phyloP scores from a whole-genome alignment of 495 filamentous ascomycete genomes.

The Cercophora sp. region DNA sequence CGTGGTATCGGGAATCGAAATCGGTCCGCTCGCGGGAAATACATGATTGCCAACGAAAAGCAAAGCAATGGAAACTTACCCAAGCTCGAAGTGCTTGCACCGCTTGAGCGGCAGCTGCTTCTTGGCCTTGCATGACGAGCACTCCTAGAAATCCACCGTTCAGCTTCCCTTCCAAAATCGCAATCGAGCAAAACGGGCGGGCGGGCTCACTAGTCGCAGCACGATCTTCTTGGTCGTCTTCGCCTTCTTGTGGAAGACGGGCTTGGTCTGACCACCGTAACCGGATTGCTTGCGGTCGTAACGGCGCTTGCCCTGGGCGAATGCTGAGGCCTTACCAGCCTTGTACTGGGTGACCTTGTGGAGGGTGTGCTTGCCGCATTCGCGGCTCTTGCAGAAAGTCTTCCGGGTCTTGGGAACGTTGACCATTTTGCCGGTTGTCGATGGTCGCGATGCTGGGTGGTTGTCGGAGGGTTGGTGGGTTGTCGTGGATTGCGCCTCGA shows the following conservation, averaged over 20 bases:
- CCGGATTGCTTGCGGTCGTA: constrained; percentile 99
- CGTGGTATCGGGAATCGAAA: neutral
- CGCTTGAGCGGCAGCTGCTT: constrained; percentile 95
- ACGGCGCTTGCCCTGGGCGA: constrained; percentile 98
- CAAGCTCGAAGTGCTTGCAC: constrained; percentile 99
- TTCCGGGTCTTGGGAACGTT: constrained; percentile 44
- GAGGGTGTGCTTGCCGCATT: constrained; percentile 90
- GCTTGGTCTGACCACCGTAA: constrained; percentile 99
- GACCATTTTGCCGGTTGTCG: constrained; percentile 39
- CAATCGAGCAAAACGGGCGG: constrained; percentile 6
- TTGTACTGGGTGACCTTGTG: constrained; percentile 98
- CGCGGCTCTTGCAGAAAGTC: constrained; percentile 83
- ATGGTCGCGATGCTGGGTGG: constrained; percentile 27
- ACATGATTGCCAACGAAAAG: no score
- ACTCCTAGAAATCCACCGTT: constrained; percentile 70
- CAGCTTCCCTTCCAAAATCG: constrained; percentile 9
- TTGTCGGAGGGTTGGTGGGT: constrained; percentile 17
- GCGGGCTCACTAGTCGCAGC: constrained; percentile 69
- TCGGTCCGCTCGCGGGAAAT: no score
- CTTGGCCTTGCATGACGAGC: constrained; percentile 96
- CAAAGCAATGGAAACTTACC: constrained; percentile 57
- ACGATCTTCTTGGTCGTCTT: constrained; percentile 99
- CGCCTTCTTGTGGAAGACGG: constrained; percentile 99
- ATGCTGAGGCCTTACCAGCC: constrained; percentile 76
- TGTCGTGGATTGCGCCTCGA: constrained; percentile 27